Conservation (phyloP, 306 rosid genomes). For the Vachellia collinsii region DNA sequence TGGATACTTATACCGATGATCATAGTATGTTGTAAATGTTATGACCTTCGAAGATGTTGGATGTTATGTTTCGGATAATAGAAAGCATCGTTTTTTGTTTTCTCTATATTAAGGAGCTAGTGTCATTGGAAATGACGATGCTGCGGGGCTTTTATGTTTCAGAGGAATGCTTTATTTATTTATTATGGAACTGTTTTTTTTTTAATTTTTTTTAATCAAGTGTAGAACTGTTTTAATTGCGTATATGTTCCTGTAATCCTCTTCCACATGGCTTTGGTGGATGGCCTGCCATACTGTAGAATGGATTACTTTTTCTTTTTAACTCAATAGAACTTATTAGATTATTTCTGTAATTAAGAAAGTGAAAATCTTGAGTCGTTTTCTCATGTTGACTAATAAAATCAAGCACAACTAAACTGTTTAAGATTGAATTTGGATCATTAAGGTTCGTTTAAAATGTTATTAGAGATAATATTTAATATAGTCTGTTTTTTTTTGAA, state of each 20-base stretch:
- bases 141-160: neutral
- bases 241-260: neutral
- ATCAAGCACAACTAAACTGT: neutral
- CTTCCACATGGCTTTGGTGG: slow-evolving; percentile 42
- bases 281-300: slow-evolving; percentile 43
- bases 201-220: too few species aligned
- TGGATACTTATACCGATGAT: neutral
- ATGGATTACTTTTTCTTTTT: neutral
- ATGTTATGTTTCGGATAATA: neutral
- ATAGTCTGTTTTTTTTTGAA: neutral
- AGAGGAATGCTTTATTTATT: too few species aligned
- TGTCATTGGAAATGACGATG: too few species aligned
- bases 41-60: too few species aligned
- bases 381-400: neutral
- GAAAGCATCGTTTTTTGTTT: neutral
- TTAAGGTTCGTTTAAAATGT: neutral
- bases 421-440: neutral
- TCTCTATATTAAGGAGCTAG: neutral
- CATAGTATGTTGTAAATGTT: neutral
- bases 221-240: neutral
- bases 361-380: neutral
- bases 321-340: too few species aligned
- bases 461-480: too few species aligned
- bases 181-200: too few species aligned
- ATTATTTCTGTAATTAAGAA: neutral